Conservation (phyloP, 169 alveolate genomes). For the Eimeria necatrix region DNA sequence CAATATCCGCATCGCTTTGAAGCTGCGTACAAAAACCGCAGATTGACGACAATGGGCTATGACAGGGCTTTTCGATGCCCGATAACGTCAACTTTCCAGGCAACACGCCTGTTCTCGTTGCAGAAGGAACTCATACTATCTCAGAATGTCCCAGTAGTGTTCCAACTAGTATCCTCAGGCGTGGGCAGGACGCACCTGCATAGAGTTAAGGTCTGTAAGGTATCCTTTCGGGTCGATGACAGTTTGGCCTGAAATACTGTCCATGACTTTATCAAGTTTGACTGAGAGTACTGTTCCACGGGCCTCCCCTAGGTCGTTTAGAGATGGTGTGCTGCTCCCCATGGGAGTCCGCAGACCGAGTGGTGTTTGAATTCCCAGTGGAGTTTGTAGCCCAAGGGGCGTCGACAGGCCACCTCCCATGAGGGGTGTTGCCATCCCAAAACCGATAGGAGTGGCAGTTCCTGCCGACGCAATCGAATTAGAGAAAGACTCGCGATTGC, state of each 20-base stretch:
- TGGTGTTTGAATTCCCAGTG: slow-evolving; percentile 88
- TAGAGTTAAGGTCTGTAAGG: slow-evolving; percentile 95
- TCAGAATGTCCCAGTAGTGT: too few species aligned
- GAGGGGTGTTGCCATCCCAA: slow-evolving; percentile 85
- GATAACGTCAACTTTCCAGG: not conserved
- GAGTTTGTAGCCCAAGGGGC: slow-evolving; percentile 92
- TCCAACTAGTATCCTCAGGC: too few species aligned
- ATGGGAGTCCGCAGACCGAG: slow-evolving; percentile 90
- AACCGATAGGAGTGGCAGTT: slow-evolving; percentile 84
- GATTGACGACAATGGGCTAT: not conserved
- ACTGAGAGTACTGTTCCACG: slow-evolving; percentile 95
- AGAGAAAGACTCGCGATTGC: slow-evolving; percentile 72
- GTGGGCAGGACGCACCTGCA: slow-evolving; percentile 83
- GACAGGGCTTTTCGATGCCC: not conserved
- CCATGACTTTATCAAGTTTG: slow-evolving; percentile 96
- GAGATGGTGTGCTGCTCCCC: slow-evolving; percentile 85
- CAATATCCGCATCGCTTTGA: slow-evolving; percentile 94
- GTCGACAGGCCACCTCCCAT: slow-evolving; percentile 91
- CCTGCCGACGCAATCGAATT: slow-evolving; percentile 79
- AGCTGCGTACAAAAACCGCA: slow-evolving; percentile 76
- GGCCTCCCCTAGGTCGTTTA: slow-evolving; percentile 95
- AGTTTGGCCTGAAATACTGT: slow-evolving; percentile 96
- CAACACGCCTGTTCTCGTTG: not conserved
- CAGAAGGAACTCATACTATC: too few species aligned
- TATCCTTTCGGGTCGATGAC: slow-evolving; percentile 98